A percentile compares a stretch with the other conserved stretches of the same genome.
Conservation (phyloP, 83 land plant genomes). For the Picea engelmannii region DNA sequence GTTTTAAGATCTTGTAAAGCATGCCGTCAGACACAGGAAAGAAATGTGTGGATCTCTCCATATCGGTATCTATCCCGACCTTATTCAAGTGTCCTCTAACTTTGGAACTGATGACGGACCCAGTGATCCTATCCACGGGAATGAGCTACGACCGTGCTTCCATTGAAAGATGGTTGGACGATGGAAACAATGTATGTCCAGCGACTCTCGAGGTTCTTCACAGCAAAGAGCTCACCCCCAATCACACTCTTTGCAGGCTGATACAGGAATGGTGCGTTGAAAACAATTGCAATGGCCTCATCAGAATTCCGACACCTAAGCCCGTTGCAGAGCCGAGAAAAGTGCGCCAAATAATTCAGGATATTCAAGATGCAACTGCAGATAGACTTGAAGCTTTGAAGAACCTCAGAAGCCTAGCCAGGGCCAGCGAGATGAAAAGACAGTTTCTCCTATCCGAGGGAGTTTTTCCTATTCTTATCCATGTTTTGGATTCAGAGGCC, state of each 20-base stretch:
- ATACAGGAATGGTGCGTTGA: too few relatives aligned
- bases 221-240: too few relatives aligned
- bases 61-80: constrained; percentile 17
- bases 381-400: not conserved
- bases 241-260: too few relatives aligned
- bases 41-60: too few relatives aligned
- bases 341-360: constrained; percentile 33
- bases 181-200: too few relatives aligned
- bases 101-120: constrained; percentile 48
- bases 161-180: constrained; percentile 30
- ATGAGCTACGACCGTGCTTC: constrained; percentile 49
- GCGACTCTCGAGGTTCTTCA: too few relatives aligned
- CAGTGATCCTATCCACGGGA: constrained; percentile 44
- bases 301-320: constrained; percentile 52
- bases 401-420: not conserved
- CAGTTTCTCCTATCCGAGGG: not conserved
- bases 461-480: not conserved
- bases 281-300: constrained; percentile 36
- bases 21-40: too few relatives aligned
- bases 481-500: not conserved
- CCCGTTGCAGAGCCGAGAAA: constrained; percentile 29
- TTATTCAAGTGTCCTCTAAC: constrained; percentile 50
- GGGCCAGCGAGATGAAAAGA: not conserved
- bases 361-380: not conserved
- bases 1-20: too few relatives aligned